These are phyloP conservation scores for Avicennia marina DNA, from an alignment of 257 asterid genomes.

Conservation along the genomic window DNA sequence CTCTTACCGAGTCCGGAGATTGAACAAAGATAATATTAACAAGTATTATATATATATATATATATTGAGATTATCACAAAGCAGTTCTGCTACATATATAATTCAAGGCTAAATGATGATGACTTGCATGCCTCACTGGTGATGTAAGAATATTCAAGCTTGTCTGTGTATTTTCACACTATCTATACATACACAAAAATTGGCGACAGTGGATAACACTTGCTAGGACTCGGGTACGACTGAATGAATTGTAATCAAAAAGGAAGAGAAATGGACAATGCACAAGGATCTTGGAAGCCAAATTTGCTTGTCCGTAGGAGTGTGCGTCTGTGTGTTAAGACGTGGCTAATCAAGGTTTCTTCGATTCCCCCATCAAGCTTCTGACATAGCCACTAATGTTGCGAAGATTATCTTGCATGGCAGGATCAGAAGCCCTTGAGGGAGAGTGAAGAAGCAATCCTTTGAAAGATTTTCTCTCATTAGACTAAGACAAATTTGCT, in stretches of 20 bases:
- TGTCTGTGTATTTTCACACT: too few relatives aligned
- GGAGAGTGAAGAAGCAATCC: slow-evolving; percentile 34
- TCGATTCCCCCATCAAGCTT: slow-evolving; percentile 23
- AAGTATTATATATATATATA: too few relatives aligned
- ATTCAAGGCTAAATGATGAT: too few relatives aligned
- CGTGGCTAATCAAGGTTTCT: slow-evolving; percentile 27
- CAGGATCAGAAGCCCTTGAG: slow-evolving; percentile 35
- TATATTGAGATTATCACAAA: too few relatives aligned
- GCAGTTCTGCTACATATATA: too few relatives aligned
- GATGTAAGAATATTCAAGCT: too few relatives aligned
- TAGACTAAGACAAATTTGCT: not conserved
- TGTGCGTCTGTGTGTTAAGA: not conserved
- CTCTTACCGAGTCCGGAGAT: too few relatives aligned
- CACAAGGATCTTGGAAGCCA: too few relatives aligned
- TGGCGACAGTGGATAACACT: not conserved
- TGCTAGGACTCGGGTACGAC: not conserved
- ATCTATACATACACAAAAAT: not conserved
- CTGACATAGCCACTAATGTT: slow-evolving; percentile 10
- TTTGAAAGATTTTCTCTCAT: slow-evolving; percentile 12
- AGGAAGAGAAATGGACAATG: too few relatives aligned
- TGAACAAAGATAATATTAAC: too few relatives aligned
- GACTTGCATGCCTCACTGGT: too few relatives aligned
- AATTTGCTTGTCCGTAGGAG: not conserved
- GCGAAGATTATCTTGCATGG: not conserved
- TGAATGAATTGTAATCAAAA: too few relatives aligned